Evolutionary conservation across 2,329 filamentous ascomycete species (phyloP).

Genomic region (Daldinia sp.): DNA sequence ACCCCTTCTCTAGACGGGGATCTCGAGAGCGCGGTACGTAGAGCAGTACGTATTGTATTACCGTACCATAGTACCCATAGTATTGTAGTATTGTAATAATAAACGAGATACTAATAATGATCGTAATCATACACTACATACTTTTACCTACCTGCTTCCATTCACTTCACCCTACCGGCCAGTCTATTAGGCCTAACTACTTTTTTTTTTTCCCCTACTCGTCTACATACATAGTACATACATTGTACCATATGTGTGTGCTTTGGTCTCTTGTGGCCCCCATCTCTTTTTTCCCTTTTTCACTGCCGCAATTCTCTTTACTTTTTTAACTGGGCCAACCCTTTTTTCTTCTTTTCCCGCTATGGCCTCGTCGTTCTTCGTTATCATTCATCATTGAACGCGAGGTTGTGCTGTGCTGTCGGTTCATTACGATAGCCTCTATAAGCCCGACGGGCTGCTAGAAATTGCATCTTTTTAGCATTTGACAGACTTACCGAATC

Average conservation of each 20-base stretch:
- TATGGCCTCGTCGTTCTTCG: slow-evolving; percentile 27
- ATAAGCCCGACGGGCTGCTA: slow-evolving; percentile 1
- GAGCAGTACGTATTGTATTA: slow-evolving; percentile 16
- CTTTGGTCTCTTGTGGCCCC: slow-evolving; percentile 33
- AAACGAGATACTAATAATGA: slow-evolving; percentile 37
- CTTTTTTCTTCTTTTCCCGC: slow-evolving; percentile 7
- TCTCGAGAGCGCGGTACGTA: slow-evolving; percentile 28
- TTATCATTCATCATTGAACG: slow-evolving; percentile 19
- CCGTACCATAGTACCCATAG: slow-evolving; percentile 10
- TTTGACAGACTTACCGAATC: slow-evolving; percentile 5
- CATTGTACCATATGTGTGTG: slow-evolving; percentile 11
- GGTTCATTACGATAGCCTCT: slow-evolving; percentile 5
- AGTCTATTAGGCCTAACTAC: no score
- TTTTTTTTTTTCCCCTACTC: no score
- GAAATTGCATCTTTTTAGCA: not conserved
- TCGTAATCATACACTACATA: no score
- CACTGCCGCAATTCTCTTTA: slow-evolving; percentile 3
- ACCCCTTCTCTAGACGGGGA: slow-evolving; percentile 18
- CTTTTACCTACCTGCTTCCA: slow-evolving; percentile 15
- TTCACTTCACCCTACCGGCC: not conserved
- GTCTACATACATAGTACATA: no score
- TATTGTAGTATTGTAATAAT: slow-evolving; percentile 30
- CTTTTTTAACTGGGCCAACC: slow-evolving; percentile 3
- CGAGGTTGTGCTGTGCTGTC: slow-evolving; percentile 7
- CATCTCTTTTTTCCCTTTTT: slow-evolving; percentile 25